Evolutionary conservation across 1,284 basidiomycete genomes (phyloP).

Genomic region (Neonothopanus nambi): DNA sequence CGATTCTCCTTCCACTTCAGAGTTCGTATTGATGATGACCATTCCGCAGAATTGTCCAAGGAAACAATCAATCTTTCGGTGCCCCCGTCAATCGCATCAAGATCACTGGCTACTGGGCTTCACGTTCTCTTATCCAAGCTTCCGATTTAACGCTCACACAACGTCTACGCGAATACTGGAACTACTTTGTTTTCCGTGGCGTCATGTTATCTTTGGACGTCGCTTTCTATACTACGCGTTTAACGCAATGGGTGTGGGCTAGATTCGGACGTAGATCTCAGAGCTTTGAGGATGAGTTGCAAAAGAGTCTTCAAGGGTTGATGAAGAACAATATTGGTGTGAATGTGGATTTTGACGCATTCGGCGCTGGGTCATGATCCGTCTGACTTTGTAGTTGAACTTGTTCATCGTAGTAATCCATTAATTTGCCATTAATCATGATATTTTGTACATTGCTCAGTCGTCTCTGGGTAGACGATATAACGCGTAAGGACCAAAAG

Average conservation of each 20-base stretch:
- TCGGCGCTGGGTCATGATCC: no score
- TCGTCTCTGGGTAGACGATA: no score
- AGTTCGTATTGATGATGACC: not conserved
- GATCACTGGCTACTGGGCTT: slow-evolving; percentile 76
- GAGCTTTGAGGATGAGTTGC: slow-evolving; percentile 68
- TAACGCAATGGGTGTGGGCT: slow-evolving; percentile 47
- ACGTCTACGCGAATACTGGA: slow-evolving; percentile 49
- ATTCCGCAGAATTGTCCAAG: slow-evolving; percentile 61
- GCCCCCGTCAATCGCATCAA: slow-evolving; percentile 87
- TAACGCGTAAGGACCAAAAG: no score
- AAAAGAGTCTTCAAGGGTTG: slow-evolving; percentile 56
- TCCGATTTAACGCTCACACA: slow-evolving; percentile 37
- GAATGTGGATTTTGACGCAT: slow-evolving; percentile 45
- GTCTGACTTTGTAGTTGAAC: no score
- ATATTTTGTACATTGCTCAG: no score
- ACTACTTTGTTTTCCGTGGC: slow-evolving; percentile 52
- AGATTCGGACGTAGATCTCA: slow-evolving; percentile 22
- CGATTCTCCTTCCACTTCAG: not conserved
- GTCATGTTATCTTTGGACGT: slow-evolving; percentile 58
- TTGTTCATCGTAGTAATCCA: no score
- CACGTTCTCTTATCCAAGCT: slow-evolving; percentile 49
- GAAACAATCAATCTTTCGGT: slow-evolving; percentile 77
- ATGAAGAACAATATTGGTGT: slow-evolving; percentile 63
- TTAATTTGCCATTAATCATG: no score
- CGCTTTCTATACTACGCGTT: slow-evolving; percentile 54